Evolutionary conservation across 2,329 filamentous ascomycete genomes (phyloP), one percentile per base, ranked within the genome.

Genomic region (Tolypocladium sp.): DNA sequence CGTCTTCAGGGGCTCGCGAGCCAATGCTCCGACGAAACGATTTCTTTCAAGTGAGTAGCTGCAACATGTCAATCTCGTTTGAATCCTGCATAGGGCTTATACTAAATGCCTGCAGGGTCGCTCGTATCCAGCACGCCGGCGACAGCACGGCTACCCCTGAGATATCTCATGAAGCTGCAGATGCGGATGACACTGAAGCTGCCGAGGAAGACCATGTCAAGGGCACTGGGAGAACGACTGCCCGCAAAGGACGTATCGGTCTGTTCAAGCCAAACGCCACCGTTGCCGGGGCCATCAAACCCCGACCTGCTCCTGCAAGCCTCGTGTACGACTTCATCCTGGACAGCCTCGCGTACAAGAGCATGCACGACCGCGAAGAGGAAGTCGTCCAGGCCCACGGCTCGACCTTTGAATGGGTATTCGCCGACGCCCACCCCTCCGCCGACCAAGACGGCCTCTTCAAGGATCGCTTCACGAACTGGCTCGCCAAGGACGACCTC

Each of bases 351-450:
- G 65, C 69, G 2, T 71, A 70, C 60, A 70, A 67, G 52, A 70
- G 64, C 57, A 71, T 71, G 70, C 61, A 65, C 20, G 68, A 69
- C 37, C 64, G 70, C 17, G 69, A 71, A 4, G 65, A 67, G 4
- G 68, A 71, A 57, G 69, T 71, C 17, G 65, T 66, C 1, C 63
- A 67, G 41, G 70, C 70, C 2, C 66, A 71, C 66, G 44, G 4
- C 5, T 49, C 44, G 7, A 76, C 74, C 0, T 71, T 76, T 37
- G 66, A 74, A 40, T 76, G 74, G 74, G 69, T 74, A 1, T 75
- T 74, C 44, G 60, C 66, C 4, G 55, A 61, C 3, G 58, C 42
- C 25, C 53, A 2, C 38, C 53, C 55, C 55, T 55, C 20, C 6
- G 17, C 37, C 12, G 20, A 35, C 33, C 60, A 60, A 30, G 62